Evolutionary conservation across 2,329 filamentous ascomycete species (phyloP), one percentile per base, ranked within the genome.

Genomic region (Aspergillus tanneri): DNA sequence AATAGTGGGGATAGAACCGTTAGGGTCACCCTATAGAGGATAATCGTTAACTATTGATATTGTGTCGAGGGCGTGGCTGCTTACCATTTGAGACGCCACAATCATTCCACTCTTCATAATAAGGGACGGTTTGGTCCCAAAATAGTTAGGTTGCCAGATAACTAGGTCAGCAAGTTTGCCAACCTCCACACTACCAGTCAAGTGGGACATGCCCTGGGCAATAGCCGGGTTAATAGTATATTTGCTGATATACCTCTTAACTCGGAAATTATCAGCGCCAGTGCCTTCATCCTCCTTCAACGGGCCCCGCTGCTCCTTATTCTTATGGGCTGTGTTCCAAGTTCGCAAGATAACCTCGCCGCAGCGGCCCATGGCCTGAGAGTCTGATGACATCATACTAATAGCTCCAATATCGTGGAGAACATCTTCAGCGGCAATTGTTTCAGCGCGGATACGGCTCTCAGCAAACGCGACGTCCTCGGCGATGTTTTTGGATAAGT

Each of bases 321-420:
- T 97, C 81, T 96, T 96, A 73, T 96, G 90, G 0, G 92, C 92
- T 2, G 92, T 97, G 71, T 96, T 91, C 92, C 92, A 97, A 0
- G 92, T 96, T 10, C 92, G 83, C 19, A 95, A 77, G 52, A 97
- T 83, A 45, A 97, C 92, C 74, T 97, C 92, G 55, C 92, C 92
- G 66, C 90, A 95, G 42, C 92, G 87, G 47, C 92, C 92, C 92
- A 97, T 97, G 61, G 92, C 92, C 72, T 97, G 92, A 0, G 87
- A 92, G 72, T 97, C 92, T 1, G 86, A 91, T 51, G 85, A 90
- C 89, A 97, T 96, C 91, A 97, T 97, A 69, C 86, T 90, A 70
- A 97, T 96, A 55, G 92, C 92, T 47, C 92, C 92, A 1, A 95
- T 78, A 62, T 97, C 92, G 67, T 97, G 92, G 14, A 97, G 82